These are phyloP conservation scores for Millerozyma acaciae DNA, from an alignment of 805 yeast species.

Conservation along the genomic window DNA sequence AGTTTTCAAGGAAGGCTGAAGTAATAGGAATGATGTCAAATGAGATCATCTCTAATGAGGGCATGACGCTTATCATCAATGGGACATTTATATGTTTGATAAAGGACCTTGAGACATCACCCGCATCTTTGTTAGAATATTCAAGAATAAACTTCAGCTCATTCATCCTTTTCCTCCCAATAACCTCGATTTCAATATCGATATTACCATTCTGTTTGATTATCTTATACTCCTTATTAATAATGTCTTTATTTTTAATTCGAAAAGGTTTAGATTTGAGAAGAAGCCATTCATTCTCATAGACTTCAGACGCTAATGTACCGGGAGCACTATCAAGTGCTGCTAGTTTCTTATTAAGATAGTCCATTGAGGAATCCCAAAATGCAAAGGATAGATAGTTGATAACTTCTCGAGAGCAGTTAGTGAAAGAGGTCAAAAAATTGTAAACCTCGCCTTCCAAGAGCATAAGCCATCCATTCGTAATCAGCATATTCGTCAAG, in stretches of 20 bases:
- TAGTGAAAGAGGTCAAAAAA: slow-evolving; percentile 51
- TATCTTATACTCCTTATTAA: slow-evolving; percentile 29
- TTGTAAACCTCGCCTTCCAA: slow-evolving; percentile 68
- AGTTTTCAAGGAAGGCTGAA: slow-evolving; percentile 21
- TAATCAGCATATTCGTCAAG: slow-evolving; percentile 47
- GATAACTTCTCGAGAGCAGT: slow-evolving; percentile 54
- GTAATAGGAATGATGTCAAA: slow-evolving; percentile 67
- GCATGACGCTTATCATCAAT: slow-evolving; percentile 62
- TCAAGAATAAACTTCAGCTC: slow-evolving; percentile 63
- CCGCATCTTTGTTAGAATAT: slow-evolving; percentile 42
- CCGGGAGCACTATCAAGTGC: slow-evolving; percentile 15
- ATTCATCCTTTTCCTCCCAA: slow-evolving; percentile 72
- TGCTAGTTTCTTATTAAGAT: slow-evolving; percentile 52
- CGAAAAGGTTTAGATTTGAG: slow-evolving; percentile 54
- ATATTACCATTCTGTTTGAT: slow-evolving; percentile 42
- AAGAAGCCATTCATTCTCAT: slow-evolving; percentile 72
- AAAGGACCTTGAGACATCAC: slow-evolving; percentile 19
- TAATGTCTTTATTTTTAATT: slow-evolving; percentile 45
- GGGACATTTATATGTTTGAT: slow-evolving; percentile 65
- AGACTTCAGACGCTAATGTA: slow-evolving; percentile 54
- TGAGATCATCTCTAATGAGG: slow-evolving; percentile 70
- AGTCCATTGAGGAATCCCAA: slow-evolving; percentile 70
- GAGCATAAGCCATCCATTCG: slow-evolving; percentile 68
- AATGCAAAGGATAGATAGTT: slow-evolving; percentile 58
- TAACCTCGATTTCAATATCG: slow-evolving; percentile 51